These are phyloP conservation scores for Tuber calosporum DNA, from an alignment of 495 filamentous ascomycete genomes.

Conservation along the genomic window DNA sequence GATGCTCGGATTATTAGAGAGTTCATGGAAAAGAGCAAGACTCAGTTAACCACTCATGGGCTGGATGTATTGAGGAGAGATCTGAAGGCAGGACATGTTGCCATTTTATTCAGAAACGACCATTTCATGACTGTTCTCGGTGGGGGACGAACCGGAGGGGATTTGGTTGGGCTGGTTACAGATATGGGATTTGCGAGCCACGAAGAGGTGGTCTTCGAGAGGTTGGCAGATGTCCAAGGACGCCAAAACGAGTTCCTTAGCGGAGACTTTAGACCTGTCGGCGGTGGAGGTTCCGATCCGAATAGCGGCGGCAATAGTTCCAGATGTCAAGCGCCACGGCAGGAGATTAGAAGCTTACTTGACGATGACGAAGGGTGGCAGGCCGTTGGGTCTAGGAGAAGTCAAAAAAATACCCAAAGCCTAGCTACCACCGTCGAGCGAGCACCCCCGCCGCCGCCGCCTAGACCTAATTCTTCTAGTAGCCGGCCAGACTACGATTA, in stretches of 20 bases:
- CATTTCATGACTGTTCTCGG: constrained; percentile 89
- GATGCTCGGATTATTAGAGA: constrained; percentile 76
- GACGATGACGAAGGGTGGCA: constrained; percentile 33
- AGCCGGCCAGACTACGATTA: constrained; percentile 53
- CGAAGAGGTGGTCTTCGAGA: constrained; percentile 94
- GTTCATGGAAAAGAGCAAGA: constrained; percentile 69
- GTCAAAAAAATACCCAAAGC: constrained; percentile 3
- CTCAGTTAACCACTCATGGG: constrained; percentile 77
- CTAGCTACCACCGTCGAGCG: constrained; percentile 11
- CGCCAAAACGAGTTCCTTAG: constrained; percentile 73
- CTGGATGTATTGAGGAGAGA: constrained; percentile 60
- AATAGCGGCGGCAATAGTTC: constrained; percentile 28
- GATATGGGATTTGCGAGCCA: constrained; percentile 83
- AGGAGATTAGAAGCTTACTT: constrained; percentile 24
- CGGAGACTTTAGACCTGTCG: constrained; percentile 82
- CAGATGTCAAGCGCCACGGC: constrained; percentile 16
- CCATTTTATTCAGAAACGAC: constrained; percentile 92
- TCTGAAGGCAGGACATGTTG: constrained; percentile 63
- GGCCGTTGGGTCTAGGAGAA: constrained; percentile 10
- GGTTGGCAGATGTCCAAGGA: constrained; percentile 80
- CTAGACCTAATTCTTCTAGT: constrained; percentile 8
- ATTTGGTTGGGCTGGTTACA: constrained; percentile 75
- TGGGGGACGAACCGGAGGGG: constrained; percentile 46
- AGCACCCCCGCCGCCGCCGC: constrained; percentile 41
- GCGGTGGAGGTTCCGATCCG: constrained; percentile 44